Evolutionary conservation across 2,329 filamentous ascomycete species (phyloP).

Genomic region (Diaporthe citri): DNA sequence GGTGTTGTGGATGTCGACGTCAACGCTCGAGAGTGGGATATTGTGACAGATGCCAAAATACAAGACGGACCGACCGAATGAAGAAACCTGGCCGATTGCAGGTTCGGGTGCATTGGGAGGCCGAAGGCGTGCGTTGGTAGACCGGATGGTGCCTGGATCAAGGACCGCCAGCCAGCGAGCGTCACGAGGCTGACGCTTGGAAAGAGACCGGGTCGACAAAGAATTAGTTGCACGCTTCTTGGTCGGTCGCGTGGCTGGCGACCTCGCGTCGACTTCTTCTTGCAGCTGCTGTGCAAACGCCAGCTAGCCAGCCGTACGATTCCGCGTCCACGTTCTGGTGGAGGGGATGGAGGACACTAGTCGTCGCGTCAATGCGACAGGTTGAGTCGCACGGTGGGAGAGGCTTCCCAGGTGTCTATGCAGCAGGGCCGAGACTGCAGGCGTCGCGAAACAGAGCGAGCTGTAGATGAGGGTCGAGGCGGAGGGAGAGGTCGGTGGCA

Average conservation of each 20-base stretch:
- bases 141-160: not conserved
- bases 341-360: not conserved
- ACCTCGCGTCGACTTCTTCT: not conserved
- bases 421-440: not conserved
- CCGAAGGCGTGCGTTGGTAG: not conserved
- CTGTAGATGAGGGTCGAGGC: not conserved
- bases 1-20: not conserved
- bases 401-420: not conserved
- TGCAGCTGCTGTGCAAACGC: not conserved
- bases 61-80: not conserved
- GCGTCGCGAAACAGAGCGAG: slow-evolving; percentile 2
- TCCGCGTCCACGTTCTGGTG: not conserved
- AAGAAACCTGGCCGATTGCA: not conserved
- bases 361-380: slow-evolving; percentile 9
- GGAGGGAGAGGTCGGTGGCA: not conserved
- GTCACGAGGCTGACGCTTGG: not conserved
- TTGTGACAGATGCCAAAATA: not conserved
- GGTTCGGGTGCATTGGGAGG: not conserved
- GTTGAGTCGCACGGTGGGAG: slow-evolving; percentile 12
- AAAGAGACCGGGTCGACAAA: not conserved
- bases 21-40: not conserved
- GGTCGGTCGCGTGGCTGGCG: not conserved
- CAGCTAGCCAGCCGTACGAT: not conserved
- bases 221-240: not conserved
- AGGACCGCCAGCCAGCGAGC: not conserved